Evolutionary conservation across 108 stramenopile genomes (phyloP).

Genomic region (Discostella pseudostelligera): DNA sequence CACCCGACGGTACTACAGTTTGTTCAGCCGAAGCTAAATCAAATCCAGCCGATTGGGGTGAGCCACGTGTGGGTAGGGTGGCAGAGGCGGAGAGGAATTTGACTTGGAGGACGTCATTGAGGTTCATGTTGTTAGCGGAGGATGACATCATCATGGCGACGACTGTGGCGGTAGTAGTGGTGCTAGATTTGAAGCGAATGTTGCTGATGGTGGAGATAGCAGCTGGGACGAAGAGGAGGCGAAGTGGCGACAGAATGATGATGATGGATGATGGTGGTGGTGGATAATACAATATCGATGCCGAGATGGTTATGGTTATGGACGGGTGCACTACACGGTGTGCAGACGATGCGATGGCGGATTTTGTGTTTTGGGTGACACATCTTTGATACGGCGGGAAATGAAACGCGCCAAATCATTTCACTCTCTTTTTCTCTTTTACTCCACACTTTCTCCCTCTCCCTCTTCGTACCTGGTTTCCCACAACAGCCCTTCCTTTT

Average conservation of each 20-base stretch:
- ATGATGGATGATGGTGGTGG: too few relatives aligned
- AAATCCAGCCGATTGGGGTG: slow-evolving; percentile 75
- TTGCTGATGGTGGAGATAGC: slow-evolving; percentile 1
- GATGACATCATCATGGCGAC: slow-evolving; percentile 15
- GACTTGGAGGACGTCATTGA: slow-evolving; percentile 49
- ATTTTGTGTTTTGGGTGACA: too few relatives aligned
- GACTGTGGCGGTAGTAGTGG: not conserved
- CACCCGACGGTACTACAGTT: slow-evolving; percentile 69
- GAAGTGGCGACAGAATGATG: slow-evolving; percentile 6
- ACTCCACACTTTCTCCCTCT: too few relatives aligned
- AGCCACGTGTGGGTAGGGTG: slow-evolving; percentile 69
- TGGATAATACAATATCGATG: too few relatives aligned
- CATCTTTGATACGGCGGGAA: too few relatives aligned
- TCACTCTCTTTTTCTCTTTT: too few relatives aligned
- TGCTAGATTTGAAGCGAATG: not conserved
- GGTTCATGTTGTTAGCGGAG: not conserved
- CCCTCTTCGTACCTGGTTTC: too few relatives aligned
- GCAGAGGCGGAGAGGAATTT: slow-evolving; percentile 68
- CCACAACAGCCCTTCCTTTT: too few relatives aligned
- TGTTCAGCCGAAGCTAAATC: slow-evolving; percentile 70
- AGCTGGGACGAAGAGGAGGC: slow-evolving; percentile 5
- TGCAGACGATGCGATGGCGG: too few relatives aligned
- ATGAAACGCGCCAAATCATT: too few relatives aligned
- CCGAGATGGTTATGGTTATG: too few relatives aligned
- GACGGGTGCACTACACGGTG: too few relatives aligned